A percentile compares a stretch with the other conserved stretches of the same genome.
phyloP scores from a whole-genome alignment of 352 stramenopile genomes.

The Globisporangium irregulare region DNA sequence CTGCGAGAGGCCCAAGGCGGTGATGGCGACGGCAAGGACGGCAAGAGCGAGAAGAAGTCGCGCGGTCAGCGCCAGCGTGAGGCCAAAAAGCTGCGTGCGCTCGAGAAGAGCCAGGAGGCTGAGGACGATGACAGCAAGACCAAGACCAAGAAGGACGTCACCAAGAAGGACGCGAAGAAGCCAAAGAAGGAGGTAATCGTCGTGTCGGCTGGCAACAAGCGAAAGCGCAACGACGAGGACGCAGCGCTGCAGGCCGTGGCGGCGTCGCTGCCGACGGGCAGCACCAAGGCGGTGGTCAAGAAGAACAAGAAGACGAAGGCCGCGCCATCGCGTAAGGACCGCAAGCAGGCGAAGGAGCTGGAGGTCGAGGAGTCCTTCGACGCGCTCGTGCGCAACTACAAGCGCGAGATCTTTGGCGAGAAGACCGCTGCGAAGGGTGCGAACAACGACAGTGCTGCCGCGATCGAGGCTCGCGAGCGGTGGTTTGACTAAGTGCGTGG shows the following conservation, averaged over 20 bases:
- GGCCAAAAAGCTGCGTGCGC: conserved; percentile 55
- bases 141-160: conserved; percentile 18
- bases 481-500: conserved; percentile 58
- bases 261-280: neutral
- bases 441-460: conserved; percentile 9
- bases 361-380: conserved; percentile 75
- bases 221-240: conserved; percentile 32
- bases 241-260: conserved; percentile 21
- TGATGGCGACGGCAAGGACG: conserved; percentile 22
- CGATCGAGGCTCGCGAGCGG: conserved; percentile 30
- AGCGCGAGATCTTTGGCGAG: conserved; percentile 79
- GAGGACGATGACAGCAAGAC: conserved; percentile 18
- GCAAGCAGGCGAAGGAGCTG: conserved; percentile 52
- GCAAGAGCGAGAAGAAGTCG: conserved; percentile 48
- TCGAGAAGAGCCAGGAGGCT: conserved; percentile 22
- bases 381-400: conserved; percentile 76
- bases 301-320: conserved; percentile 28
- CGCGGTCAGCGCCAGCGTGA: conserved; percentile 74
- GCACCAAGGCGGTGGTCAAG: conserved; percentile 4
- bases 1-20: conserved; percentile 60
- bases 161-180: conserved; percentile 26
- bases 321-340: conserved; percentile 62
- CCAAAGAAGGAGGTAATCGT: conserved; percentile 28
- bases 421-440: neutral
- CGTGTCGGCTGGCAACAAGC: conserved; percentile 30